phyloP scores from a whole-genome alignment of 768 basidiomycete genomes.

The Candolleomyces aberdarensis region DNA sequence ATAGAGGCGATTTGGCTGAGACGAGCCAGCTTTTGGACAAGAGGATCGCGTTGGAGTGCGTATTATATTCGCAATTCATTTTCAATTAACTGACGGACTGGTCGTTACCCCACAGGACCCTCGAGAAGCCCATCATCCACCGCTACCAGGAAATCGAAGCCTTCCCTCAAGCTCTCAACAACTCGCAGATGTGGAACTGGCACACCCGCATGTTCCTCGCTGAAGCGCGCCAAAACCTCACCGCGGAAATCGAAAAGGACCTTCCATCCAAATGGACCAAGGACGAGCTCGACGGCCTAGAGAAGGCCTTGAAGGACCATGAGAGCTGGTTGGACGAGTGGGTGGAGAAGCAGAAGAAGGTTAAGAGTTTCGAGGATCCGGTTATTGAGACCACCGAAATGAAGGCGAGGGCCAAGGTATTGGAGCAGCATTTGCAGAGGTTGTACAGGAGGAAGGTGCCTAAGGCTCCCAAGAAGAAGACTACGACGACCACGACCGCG shows the following conservation, averaged over 20 bases:
- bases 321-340: slow-evolving; percentile 80
- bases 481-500: slow-evolving; percentile 10
- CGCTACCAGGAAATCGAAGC: slow-evolving; percentile 88
- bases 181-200: slow-evolving; percentile 87
- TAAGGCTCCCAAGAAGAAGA: slow-evolving; percentile 51
- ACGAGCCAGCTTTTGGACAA: slow-evolving; percentile 73
- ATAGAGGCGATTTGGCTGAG: slow-evolving; percentile 79
- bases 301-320: slow-evolving; percentile 73
- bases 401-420: slow-evolving; percentile 73
- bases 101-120: no score
- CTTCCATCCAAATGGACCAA: slow-evolving; percentile 77
- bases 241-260: slow-evolving; percentile 55
- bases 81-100: neutral
- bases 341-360: slow-evolving; percentile 78
- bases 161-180: slow-evolving; percentile 80
- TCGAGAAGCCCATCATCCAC: slow-evolving; percentile 80
- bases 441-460: slow-evolving; percentile 67
- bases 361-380: slow-evolving; percentile 76
- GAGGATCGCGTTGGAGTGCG: slow-evolving; percentile 81
- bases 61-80: slow-evolving; percentile 11
- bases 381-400: slow-evolving; percentile 85
- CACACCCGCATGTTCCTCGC: slow-evolving; percentile 81
- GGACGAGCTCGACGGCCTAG: slow-evolving; percentile 81
- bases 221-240: slow-evolving; percentile 74
- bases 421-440: slow-evolving; percentile 73